These are phyloP conservation scores for Dendrothele bispora DNA, from an alignment of 768 basidiomycete species.

Conservation along the genomic window DNA sequence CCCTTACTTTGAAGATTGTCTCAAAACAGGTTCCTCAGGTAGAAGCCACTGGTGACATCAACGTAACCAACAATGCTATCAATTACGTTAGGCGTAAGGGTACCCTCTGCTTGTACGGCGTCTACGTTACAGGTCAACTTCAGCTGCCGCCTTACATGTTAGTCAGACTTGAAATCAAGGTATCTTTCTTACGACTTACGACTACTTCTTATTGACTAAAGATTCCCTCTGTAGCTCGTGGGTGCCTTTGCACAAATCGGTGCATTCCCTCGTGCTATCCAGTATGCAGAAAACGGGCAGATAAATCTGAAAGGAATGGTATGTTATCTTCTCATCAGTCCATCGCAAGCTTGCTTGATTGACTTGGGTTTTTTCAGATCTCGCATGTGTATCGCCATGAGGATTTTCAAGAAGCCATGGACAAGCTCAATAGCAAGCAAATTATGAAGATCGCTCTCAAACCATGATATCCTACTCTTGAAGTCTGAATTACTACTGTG, in stretches of 20 bases:
- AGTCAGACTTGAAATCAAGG: slow-evolving; percentile 34
- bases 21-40: too few species aligned
- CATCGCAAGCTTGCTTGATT: too few species aligned
- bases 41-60: too few species aligned
- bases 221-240: slow-evolving; percentile 61
- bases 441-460: slow-evolving; percentile 62
- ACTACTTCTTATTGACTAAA: not conserved
- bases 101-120: slow-evolving; percentile 85
- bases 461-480: too few species aligned
- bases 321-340: too few species aligned
- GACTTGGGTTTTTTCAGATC: too few species aligned
- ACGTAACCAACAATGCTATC: too few species aligned
- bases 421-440: slow-evolving; percentile 66
- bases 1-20: too few species aligned
- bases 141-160: slow-evolving; percentile 87
- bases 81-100: slow-evolving; percentile 86
- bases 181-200: not conserved
- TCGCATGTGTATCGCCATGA: slow-evolving; percentile 65
- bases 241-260: slow-evolving; percentile 87
- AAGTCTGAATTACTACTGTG: too few species aligned
- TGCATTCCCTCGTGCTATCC: slow-evolving; percentile 89
- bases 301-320: slow-evolving; percentile 76
- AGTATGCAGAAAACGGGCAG: slow-evolving; percentile 85
- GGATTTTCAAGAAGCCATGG: slow-evolving; percentile 66
- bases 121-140: slow-evolving; percentile 82